Percentiles rank a stretch among this genome's conserved stretches.
Evolutionary conservation across 345 rosid species (phyloP).

Genomic region (Ceriops zippeliana): DNA sequence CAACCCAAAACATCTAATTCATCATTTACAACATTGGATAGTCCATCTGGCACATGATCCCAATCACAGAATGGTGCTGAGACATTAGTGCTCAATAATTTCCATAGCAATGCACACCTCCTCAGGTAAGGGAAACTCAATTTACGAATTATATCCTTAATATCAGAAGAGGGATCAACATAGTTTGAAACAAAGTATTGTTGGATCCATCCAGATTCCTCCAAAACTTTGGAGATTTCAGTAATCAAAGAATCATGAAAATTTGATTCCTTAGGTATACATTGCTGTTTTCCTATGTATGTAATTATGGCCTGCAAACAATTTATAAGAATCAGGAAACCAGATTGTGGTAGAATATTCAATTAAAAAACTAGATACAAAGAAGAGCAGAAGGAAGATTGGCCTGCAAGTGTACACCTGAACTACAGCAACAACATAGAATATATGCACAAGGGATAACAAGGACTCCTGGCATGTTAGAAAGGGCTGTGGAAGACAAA

Average conservation of each 20-base stretch:
- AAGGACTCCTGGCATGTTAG: constrained; percentile 70
- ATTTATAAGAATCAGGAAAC: constrained; percentile 24
- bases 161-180: constrained; percentile 44
- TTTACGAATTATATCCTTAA: constrained; percentile 50
- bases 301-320: constrained; percentile 68
- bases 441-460: constrained; percentile 75
- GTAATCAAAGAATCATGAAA: constrained; percentile 45
- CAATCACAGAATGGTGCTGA: constrained; percentile 47
- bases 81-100: constrained; percentile 51
- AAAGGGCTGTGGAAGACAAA: constrained; percentile 87
- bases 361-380: neutral
- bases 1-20: constrained; percentile 34
- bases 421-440: constrained; percentile 60
- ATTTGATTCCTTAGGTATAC: constrained; percentile 27
- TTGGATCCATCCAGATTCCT: constrained; percentile 42
- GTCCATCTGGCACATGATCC: constrained; percentile 31
- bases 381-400: constrained; percentile 11
- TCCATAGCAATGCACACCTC: constrained; percentile 93
- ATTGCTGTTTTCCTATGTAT: constrained; percentile 35
- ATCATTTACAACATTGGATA: constrained; percentile 32
- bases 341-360: neutral
- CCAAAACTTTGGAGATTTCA: constrained; percentile 49
- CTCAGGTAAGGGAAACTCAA: constrained; percentile 78
- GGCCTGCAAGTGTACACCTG: constrained; percentile 55
- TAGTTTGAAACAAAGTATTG: constrained; percentile 50